Base-by-base conservation (phyloP, 106 monocot genomes). In the Alisma plantagoaquatica region DNA sequence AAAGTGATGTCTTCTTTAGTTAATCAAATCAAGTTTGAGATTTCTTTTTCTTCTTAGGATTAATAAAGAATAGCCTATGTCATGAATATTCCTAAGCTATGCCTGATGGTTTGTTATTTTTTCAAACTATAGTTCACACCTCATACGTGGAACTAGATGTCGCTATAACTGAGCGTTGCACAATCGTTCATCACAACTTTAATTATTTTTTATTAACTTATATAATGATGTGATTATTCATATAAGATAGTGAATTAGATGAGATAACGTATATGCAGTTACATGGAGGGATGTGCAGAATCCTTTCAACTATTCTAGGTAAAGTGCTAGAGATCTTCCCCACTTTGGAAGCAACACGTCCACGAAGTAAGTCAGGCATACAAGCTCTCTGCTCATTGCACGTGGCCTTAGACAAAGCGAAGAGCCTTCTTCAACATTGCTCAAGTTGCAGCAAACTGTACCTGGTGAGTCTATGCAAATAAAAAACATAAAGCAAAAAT, bases 361-460 rank as follows among this genome's bases (percentile, higher is more conserved):
- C 91, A 2, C 57, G 81, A 65, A 92, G 91, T 70, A 92, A 82
- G 55, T 86, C 86, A 46, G 91, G 91, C 18, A 78, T 92, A 50
- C 77, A 92, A 26, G 68, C 85, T 24, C 58, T 86, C 15, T 92
- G 91, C 57, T 75, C 86, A 2, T 53, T 92, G 45, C 91, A 92
- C 33, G 78, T 86, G 12, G 68, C 85, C 29, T 82, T 86, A 25
- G 81, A 86, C 42, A 85, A 69, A 30, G 70, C 86, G 31, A 92
- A 86, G 63, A 48, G 38, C 27, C 81, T 92, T 63, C 81, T 92
- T 53, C 71, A 50, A 60, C 86, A 86, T 64, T 92, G 91, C 51
- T 75, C 86, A 4, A 78, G 78, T 31, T 86, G 81, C 35, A 92
- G 86, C 75, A 92, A 82, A 54, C 70, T 92, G 33, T 92, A 92